Evolutionary conservation across 176 grass and related monocot species (phyloP).

Genomic region (Paspalum notatum): DNA sequence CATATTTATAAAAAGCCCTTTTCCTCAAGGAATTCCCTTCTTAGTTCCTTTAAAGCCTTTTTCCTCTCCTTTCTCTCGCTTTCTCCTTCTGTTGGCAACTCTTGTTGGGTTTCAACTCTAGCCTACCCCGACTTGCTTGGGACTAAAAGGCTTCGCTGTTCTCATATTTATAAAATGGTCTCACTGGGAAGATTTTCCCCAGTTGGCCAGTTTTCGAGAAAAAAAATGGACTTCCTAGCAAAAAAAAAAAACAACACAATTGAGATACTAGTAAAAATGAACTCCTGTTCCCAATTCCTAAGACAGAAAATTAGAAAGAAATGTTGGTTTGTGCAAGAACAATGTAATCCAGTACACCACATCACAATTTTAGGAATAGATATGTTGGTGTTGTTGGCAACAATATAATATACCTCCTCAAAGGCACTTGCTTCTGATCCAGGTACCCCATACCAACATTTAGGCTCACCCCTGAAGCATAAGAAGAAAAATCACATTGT

Average conservation of each 20-base stretch:
- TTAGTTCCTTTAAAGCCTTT: too few relatives aligned
- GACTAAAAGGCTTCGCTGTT: too few relatives aligned
- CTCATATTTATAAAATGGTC: too few relatives aligned
- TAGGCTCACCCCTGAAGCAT: slow-evolving; percentile 88
- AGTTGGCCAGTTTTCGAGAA: too few relatives aligned
- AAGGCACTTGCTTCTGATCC: slow-evolving; percentile 82
- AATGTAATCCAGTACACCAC: not conserved
- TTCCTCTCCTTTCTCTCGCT: too few relatives aligned
- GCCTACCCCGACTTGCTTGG: too few relatives aligned
- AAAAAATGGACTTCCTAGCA: not conserved
- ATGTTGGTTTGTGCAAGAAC: not conserved
- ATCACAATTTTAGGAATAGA: slow-evolving; percentile 18
- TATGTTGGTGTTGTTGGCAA: not conserved
- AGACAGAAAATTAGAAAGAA: not conserved
- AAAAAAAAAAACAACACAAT: not conserved
- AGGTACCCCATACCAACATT: slow-evolving; percentile 98
- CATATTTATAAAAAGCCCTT: too few relatives aligned
- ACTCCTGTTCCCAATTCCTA: slow-evolving; percentile 14
- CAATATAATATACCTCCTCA: slow-evolving; percentile 74
- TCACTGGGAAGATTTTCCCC: too few relatives aligned
- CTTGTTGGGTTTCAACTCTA: too few relatives aligned
- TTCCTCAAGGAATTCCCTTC: too few relatives aligned
- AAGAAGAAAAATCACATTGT: slow-evolving; percentile 46
- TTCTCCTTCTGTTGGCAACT: too few relatives aligned
- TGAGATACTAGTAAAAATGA: not conserved